phyloP scores from a whole-genome alignment of 441 rosid species.

The Theobroma grandiflorum region DNA sequence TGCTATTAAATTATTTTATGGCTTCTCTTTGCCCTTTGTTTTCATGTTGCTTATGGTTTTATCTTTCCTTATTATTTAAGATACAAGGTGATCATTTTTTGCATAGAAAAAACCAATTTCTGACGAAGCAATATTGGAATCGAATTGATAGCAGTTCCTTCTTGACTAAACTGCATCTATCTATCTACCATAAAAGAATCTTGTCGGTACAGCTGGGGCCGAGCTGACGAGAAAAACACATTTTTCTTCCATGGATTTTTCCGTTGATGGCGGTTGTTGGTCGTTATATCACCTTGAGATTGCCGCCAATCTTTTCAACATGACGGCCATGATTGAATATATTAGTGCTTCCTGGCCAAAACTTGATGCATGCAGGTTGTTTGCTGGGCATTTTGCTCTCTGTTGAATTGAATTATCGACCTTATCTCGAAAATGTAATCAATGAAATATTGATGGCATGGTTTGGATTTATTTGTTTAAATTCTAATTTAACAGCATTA shows the following conservation, averaged over 20 bases:
- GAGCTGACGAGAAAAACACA: neutral
- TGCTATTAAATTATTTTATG: neutral
- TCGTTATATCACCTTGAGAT: constrained; percentile 23
- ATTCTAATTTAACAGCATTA: neutral
- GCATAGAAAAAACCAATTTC: neutral
- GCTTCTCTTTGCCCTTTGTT: neutral
- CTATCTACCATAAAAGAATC: too few relatives aligned
- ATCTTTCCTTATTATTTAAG: neutral
- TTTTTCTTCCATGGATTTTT: constrained; percentile 28
- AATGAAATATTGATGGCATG: neutral
- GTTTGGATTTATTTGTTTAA: neutral
- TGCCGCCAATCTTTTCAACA: neutral
- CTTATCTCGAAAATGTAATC: neutral
- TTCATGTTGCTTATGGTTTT: neutral
- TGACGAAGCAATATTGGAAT: neutral
- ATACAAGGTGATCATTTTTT: neutral
- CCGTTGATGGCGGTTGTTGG: constrained; percentile 52
- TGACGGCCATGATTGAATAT: constrained; percentile 15
- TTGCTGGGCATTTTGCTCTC: neutral
- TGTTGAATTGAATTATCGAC: neutral
- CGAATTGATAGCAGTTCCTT: too few relatives aligned
- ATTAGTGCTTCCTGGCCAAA: neutral
- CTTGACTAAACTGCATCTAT: too few relatives aligned
- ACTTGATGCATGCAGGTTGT: neutral
- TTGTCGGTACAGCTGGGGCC: neutral